A percentile compares a stretch with the other conserved stretches of the same genome.
phyloP scores from a whole-genome alignment of 2,329 filamentous ascomycete genomes.

The Cordyceps pruinosa region DNA sequence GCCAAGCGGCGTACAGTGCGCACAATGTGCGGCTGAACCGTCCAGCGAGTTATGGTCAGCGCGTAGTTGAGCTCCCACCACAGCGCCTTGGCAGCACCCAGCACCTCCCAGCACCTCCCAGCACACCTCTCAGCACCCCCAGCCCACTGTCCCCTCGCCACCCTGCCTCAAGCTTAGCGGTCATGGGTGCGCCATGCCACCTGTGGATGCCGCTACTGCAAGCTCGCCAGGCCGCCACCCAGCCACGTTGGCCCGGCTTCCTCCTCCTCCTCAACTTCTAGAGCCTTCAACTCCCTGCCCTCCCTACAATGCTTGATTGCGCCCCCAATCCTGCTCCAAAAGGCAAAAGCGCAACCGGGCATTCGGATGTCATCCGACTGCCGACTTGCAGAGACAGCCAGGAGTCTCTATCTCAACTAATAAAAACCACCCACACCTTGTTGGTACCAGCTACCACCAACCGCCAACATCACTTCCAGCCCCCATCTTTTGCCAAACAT shows the following conservation, averaged over 20 bases:
- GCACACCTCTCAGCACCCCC: too few species aligned
- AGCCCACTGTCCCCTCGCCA: too few species aligned
- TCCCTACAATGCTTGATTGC: too few species aligned
- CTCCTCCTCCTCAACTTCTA: too few species aligned
- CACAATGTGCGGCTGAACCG: not conserved
- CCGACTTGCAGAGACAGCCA: not conserved
- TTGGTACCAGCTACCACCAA: too few species aligned
- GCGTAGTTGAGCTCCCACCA: not conserved
- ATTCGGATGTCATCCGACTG: slow-evolving; percentile 10
- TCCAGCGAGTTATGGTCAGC: not conserved
- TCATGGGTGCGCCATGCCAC: not conserved
- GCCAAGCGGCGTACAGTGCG: not conserved
- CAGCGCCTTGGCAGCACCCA: not conserved
- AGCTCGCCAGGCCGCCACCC: not conserved
- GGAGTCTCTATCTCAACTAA: too few species aligned
- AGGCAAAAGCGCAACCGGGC: not conserved
- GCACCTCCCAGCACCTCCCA: not conserved
- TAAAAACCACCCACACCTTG: too few species aligned
- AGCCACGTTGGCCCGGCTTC: not conserved
- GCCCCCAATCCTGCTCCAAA: slow-evolving; percentile 6
- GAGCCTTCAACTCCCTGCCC: too few species aligned
- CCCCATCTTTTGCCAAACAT: not conserved
- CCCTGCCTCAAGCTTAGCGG: not conserved
- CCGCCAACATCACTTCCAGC: not conserved
- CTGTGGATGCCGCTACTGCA: slow-evolving; percentile 6